Conservation (phyloP, 345 rosid species). For the Populus tremula region DNA sequence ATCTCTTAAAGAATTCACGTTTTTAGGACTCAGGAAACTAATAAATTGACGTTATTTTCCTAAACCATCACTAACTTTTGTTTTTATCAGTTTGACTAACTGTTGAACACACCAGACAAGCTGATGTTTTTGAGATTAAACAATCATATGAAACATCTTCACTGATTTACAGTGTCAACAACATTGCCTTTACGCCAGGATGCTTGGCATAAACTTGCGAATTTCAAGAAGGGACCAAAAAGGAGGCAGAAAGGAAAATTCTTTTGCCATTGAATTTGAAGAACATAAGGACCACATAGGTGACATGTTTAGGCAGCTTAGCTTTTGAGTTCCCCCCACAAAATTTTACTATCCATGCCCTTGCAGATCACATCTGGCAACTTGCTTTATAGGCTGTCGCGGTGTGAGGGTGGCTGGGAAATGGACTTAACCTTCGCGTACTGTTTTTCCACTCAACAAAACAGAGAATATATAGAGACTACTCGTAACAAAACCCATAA, state of each 20-base stretch:
- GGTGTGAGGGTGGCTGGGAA: constrained; percentile 23
- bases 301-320: background rate
- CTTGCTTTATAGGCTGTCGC: constrained; percentile 12
- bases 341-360: background rate
- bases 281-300: background rate
- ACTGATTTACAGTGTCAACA: background rate
- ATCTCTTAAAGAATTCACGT: background rate
- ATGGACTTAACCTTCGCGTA: constrained; percentile 25
- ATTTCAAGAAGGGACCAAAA: background rate
- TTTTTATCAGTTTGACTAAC: background rate
- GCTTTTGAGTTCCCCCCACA: background rate
- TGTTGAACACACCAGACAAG: background rate
- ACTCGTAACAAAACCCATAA: constrained; percentile 8
- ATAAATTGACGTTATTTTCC: background rate
- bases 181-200: background rate
- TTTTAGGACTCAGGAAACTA: background rate
- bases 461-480: constrained; percentile 4
- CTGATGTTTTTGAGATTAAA: background rate
- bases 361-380: constrained; percentile 6
- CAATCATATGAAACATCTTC: background rate
- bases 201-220: background rate
- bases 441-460: constrained; percentile 2
- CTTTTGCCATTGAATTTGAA: no score
- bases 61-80: background rate
- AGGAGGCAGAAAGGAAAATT: background rate